phyloP scores from a whole-genome alignment of 2,329 filamentous ascomycete genomes.

The Neonectria ditissima region DNA sequence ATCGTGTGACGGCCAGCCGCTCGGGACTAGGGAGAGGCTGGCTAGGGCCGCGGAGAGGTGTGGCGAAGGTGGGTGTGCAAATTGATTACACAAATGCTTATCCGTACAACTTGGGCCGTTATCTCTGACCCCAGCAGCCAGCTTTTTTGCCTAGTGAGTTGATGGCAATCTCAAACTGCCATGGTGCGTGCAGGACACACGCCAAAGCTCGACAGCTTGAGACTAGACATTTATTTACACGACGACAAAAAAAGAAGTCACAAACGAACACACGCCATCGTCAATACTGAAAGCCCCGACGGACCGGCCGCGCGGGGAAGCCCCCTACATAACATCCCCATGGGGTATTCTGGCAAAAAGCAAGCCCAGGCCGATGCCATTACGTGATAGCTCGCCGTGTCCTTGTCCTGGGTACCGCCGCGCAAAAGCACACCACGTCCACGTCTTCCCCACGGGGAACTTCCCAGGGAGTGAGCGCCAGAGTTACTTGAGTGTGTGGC shows the following conservation, averaged over 20 bases:
- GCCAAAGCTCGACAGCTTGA: too few species aligned
- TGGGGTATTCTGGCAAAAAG: slow-evolving; percentile 18
- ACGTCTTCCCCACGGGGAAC: slow-evolving; percentile 28
- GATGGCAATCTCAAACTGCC: too few species aligned
- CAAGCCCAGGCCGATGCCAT: slow-evolving; percentile 17
- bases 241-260: too few species aligned
- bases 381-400: slow-evolving; percentile 27
- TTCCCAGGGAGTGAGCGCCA: neutral
- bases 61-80: slow-evolving; percentile 12
- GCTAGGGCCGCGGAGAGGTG: neutral
- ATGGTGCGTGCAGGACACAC: too few species aligned
- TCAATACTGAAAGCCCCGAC: neutral
- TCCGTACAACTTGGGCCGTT: slow-evolving; percentile 17
- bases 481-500: too few species aligned
- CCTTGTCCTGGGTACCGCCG: slow-evolving; percentile 14
- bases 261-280: neutral
- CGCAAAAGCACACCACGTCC: neutral
- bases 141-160: neutral
- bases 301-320: neutral
- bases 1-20: slow-evolving; percentile 16
- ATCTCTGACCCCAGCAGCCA: slow-evolving; percentile 17
- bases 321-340: slow-evolving; percentile 15
- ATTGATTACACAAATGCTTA: slow-evolving; percentile 23
- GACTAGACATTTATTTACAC: too few species aligned
- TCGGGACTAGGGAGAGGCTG: slow-evolving; percentile 5